Evolutionary conservation across 352 stramenopile species (phyloP), one percentile per base, ranked within the genome.

Genomic region (Globisporangium alternatum): DNA sequence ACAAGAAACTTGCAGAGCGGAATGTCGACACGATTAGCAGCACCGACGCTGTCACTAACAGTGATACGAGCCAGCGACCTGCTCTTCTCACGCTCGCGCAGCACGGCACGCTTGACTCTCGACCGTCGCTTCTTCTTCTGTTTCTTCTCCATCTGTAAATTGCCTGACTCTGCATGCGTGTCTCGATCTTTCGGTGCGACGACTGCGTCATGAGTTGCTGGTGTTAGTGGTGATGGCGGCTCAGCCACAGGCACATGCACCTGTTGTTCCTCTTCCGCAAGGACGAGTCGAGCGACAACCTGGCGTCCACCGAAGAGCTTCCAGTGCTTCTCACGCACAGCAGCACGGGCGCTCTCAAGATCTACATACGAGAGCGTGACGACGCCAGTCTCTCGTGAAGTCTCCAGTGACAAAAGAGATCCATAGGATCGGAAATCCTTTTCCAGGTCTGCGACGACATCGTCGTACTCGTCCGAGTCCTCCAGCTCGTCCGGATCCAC

Each of bases 401-500:
- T 22, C 7, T 59, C 25, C 37, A 83, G n/a, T 1, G 52, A 37
- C 10, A 49, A 1, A 3, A 57, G 28, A 7, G 25, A 21, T 15
- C 47, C 48, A 41, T 44, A 44, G 3, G 19, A 28, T 21, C 12
- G 21, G 12, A 65, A 57, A 30, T 65, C 59, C 6, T 8, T 25
- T 21, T 58, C 48, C 33, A 65, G 41, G 10, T 91, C 77, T 4
- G 69, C 65, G 12, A 69, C 49, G 9, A 89, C 33, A 28, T 89
- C 80, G 0, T 74, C 62, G 4, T 69, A 80, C 47, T 91, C 80
- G 51, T 89, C 78, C 0, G 74, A 69, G 48, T 90, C 77, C 54
- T 82, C 65, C 12, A 89, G 49, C 4, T 91, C 78, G 17, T 83
- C 70, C 1, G 63, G 28, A 2, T 72, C 69, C 10, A 87, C 45